These are phyloP conservation scores for Macrophomina phaseolina DNA, from an alignment of 2,329 filamentous ascomycete genomes.

Conservation along the genomic window DNA sequence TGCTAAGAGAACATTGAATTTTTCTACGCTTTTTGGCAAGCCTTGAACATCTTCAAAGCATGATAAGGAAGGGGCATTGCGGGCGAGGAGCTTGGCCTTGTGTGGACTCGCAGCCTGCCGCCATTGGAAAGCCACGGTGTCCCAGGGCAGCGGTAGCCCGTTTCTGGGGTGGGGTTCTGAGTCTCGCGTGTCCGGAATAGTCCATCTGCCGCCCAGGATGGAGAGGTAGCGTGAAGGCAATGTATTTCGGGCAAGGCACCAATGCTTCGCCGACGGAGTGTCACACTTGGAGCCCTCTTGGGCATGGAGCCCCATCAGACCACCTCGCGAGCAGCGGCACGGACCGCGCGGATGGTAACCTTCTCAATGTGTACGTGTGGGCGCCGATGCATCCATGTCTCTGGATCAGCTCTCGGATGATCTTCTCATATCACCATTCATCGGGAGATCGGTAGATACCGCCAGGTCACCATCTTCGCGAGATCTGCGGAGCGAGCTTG, in stretches of 20 bases:
- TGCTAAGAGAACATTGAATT: background rate
- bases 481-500: constrained; percentile 23
- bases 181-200: constrained; percentile 13
- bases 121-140: constrained; percentile 21
- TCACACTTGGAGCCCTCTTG: constrained; percentile 23
- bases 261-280: constrained; percentile 22
- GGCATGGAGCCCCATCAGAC: constrained; percentile 27
- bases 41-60: constrained; percentile 14
- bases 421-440: constrained; percentile 12
- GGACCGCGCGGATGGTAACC: constrained; percentile 25
- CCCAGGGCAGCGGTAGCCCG: constrained; percentile 15
- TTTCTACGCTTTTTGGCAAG: constrained; percentile 3
- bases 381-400: constrained; percentile 26
- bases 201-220: constrained; percentile 14
- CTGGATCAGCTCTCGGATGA: constrained; percentile 27
- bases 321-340: constrained; percentile 24
- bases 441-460: constrained; percentile 25
- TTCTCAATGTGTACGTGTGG: constrained; percentile 23
- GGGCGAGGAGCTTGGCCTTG: background rate
- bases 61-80: constrained; percentile 1
- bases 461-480: constrained; percentile 18
- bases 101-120: constrained; percentile 1
- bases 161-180: constrained; percentile 22
- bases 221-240: constrained; percentile 11
- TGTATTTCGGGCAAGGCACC: constrained; percentile 26